A percentile compares a stretch with the other conserved stretches of the same genome.
These are phyloP conservation scores for Aspergillus ellipticus DNA, from an alignment of 495 filamentous ascomycete genomes.

Conservation along the genomic window DNA sequence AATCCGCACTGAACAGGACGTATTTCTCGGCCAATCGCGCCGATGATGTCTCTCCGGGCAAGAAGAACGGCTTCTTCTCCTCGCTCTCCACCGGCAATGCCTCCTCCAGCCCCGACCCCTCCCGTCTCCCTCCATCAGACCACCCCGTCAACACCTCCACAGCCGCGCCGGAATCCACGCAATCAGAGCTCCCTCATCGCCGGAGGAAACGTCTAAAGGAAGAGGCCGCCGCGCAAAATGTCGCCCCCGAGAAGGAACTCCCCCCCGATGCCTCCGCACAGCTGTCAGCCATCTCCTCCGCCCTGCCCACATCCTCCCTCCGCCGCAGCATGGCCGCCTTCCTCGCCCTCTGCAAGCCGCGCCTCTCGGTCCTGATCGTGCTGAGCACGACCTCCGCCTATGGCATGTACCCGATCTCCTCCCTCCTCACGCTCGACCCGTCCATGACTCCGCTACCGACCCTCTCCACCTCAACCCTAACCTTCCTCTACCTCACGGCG, in stretches of 20 bases:
- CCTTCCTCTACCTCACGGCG: conserved; percentile 84
- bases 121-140: conserved; percentile 3
- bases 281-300: conserved; percentile 67
- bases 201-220: conserved; percentile 50
- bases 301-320: conserved; percentile 64
- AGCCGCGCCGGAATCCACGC: conserved; percentile 19
- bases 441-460: conserved; percentile 72
- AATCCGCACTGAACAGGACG: conserved; percentile 30
- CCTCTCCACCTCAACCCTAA: conserved; percentile 81
- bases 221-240: conserved; percentile 19
- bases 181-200: conserved; percentile 45
- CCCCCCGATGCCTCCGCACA: conserved; percentile 81
- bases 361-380: conserved; percentile 86
- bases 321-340: conserved; percentile 76
- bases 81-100: conserved; percentile 25
- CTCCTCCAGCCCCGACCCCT: conserved; percentile 4
- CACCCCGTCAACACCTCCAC: conserved; percentile 8
- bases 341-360: conserved; percentile 90
- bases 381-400: conserved; percentile 90
- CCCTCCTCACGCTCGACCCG: conserved; percentile 49
- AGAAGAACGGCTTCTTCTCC: conserved; percentile 28
- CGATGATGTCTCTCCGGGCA: conserved; percentile 15
- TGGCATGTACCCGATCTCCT: conserved; percentile 80
- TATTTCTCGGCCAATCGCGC: conserved; percentile 41
- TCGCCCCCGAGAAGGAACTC: conserved; percentile 38